Base-by-base conservation (phyloP, 495 filamentous ascomycete genomes). In the Articulospora tetracladia region DNA sequence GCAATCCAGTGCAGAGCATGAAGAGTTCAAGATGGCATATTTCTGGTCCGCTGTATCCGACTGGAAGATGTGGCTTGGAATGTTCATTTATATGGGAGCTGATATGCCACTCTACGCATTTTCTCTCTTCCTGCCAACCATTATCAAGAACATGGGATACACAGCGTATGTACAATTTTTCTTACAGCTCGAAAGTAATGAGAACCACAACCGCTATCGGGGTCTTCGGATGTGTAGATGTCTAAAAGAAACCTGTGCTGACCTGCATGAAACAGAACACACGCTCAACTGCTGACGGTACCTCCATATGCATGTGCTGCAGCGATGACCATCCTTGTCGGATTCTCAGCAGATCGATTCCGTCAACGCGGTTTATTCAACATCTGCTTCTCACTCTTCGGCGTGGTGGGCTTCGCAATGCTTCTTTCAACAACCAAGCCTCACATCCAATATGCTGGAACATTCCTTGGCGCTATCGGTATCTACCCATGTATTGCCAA, bases 401-500 rank as follows among this genome's bases (percentile, higher is more conserved):
- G 88, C 12, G 83, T 93, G 3, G 69, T 78, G 1, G 93, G 93
- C 1, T 97, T 96, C 64, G 65, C 76, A 25, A 91, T 97, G 84
- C 79, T 95, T 1, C 70, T 96, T 79, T 3, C 70, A 81, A 27
- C 28, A 11, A 30, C 28, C 28, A 70, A 80, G 20, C 72, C 91
- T 0, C 80, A 79, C 1, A 82, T 89, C 6, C 84, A 88, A 58
- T 97, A 97, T 68, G 88, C 87, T 0, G 92, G 88, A 11, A 87
- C 84, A 0, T 97, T 95, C 73, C 77, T 97, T 0, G 91, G 85
- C 3, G 92, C 93, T 0, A 73, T 92, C 58, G 93, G 93, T 0
- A 96, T 96, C 63, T 97, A 97, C 67, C 93, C 93, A 0, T 87
- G 83, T 70, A 90, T 96, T 63, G 73, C 93, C n/a, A 95, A 96